These are phyloP conservation scores for Blastocrithidia nonstop DNA, from an alignment of 208 protist genomes.

Conservation along the genomic window DNA sequence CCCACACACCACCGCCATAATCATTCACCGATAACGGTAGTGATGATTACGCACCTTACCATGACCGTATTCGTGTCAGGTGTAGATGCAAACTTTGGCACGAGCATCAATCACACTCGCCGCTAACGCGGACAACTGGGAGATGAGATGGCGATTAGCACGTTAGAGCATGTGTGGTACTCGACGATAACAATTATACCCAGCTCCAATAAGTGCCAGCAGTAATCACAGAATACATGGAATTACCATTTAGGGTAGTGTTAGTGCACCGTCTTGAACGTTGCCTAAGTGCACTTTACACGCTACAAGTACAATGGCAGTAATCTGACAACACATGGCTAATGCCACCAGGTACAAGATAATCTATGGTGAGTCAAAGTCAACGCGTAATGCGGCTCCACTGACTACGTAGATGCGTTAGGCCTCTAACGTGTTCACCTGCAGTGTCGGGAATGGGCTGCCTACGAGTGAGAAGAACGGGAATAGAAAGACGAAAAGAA, in stretches of 20 bases:
- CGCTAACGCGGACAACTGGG: slow-evolving; percentile 44
- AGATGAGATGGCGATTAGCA: slow-evolving; percentile 43
- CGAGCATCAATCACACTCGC: slow-evolving; percentile 49
- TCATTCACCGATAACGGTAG: slow-evolving; percentile 51
- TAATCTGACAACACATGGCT: slow-evolving; percentile 26
- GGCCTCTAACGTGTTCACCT: slow-evolving; percentile 35
- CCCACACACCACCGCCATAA: slow-evolving; percentile 17
- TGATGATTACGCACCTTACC: slow-evolving; percentile 44
- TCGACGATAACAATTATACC: slow-evolving; percentile 42
- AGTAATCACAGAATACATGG: slow-evolving; percentile 51
- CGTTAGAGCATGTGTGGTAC: slow-evolving; percentile 54
- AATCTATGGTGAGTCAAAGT: slow-evolving; percentile 36
- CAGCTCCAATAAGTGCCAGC: slow-evolving; percentile 19
- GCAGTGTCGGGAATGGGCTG: slow-evolving; percentile 28
- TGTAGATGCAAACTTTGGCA: slow-evolving; percentile 52
- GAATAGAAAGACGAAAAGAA: slow-evolving; percentile 44
- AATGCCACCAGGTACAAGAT: slow-evolving; percentile 25
- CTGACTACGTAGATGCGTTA: slow-evolving; percentile 75
- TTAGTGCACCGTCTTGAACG: slow-evolving; percentile 23
- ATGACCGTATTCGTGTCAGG: slow-evolving; percentile 56
- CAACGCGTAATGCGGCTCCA: slow-evolving; percentile 40
- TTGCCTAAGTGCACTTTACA: slow-evolving; percentile 19
- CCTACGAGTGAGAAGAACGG: slow-evolving; percentile 54
- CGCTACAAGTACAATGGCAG: slow-evolving; percentile 33
- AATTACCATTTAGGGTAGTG: slow-evolving; percentile 38